Base-by-base conservation (phyloP, 345 rosid genomes). In the Firmiana major region DNA sequence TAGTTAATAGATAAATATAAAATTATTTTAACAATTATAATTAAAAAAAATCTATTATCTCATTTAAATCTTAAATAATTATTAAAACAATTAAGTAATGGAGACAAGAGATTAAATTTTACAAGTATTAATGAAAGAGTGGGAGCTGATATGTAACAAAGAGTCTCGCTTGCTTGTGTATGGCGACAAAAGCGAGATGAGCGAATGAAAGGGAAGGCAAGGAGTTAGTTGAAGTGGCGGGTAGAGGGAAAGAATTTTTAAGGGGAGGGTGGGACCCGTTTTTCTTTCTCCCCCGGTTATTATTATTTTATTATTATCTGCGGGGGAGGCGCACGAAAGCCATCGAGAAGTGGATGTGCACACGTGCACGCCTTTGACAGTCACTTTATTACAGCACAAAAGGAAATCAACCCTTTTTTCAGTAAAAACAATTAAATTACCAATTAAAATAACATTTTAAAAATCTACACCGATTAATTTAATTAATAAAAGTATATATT, bases 281-380 rank as follows among this genome's bases (percentile, higher is more conserved):
- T 2, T 28, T n/a, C 17, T 9, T 15, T 8, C 24, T 15, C 19
- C 3, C 12, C 12, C 8, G 8, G 9, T 21, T 3, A 65, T 0
- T 1, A 48, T 42, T 24, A 51, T 8, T 15, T 2, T 51, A 12
- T 71, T 31, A 31, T 31, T 3, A n/a, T 31, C 34, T 31, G 34
- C 34, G 34, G 34, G 34, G 34, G 34, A 31, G 34, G 81, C 38
- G 79, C 79, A 81, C 81, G 77, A 78, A 81, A 70, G 31, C 84
- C 81, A 82, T 75, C 70, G 15, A 22, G 62, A 75, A 31, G 55
- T 63, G 63, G 74, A 71, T 75, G 79, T 16, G 70, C 84, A 82
- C 84, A 82, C 84, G 84, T 82, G 84, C 84, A 71, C 77, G 34
- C 19, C 24, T 65, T 74, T 62, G 58, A 65, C 75, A 77, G 26